phyloP scores from a whole-genome alignment of 2,329 filamentous ascomycete genomes.

The Aspergillus calidoustus region DNA sequence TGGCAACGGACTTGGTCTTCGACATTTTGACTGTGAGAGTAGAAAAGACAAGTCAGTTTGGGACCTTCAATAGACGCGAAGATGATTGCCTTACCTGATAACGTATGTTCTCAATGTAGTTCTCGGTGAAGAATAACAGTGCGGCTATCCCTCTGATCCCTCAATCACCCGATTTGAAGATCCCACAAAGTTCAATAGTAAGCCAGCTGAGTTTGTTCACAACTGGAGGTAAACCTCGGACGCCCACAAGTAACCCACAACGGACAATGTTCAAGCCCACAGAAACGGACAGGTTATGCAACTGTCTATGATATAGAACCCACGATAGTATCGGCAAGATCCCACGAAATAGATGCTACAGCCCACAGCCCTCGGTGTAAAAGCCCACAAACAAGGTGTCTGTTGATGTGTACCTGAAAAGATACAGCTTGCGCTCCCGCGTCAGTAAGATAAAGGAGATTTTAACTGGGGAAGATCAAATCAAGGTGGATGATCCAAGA shows the following conservation, averaged over 20 bases:
- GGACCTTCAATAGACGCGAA: not conserved
- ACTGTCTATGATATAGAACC: conserved; percentile 47
- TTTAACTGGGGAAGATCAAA: conserved; percentile 26
- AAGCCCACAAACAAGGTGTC: conserved; percentile 45
- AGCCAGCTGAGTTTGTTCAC: conserved; percentile 38
- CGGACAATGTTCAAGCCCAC: conserved; percentile 50
- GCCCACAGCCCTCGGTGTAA: conserved; percentile 50
- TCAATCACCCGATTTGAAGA: conserved; percentile 42
- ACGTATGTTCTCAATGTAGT: conserved; percentile 19
- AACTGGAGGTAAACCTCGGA: conserved; percentile 35
- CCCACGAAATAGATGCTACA: conserved; percentile 48
- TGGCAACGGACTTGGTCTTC: conserved; percentile 48
- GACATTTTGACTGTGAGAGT: conserved; percentile 44
- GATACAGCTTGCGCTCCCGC: conserved; percentile 40
- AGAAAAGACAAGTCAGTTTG: conserved; percentile 24
- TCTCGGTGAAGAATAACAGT: conserved; percentile 30
- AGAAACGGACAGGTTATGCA: conserved; percentile 48
- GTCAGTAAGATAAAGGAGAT: conserved; percentile 31
- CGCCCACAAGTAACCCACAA: conserved; percentile 49
- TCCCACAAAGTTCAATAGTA: conserved; percentile 23
- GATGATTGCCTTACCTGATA: not conserved
- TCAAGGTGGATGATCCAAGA: conserved; percentile 23
- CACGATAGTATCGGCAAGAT: conserved; percentile 45
- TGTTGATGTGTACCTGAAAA: conserved; percentile 41
- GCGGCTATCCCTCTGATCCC: conserved; percentile 44